These are phyloP conservation scores for Gonapodya sp. DNA, from an alignment of 192 early-diverging fungal genomes.

Conservation along the genomic window DNA sequence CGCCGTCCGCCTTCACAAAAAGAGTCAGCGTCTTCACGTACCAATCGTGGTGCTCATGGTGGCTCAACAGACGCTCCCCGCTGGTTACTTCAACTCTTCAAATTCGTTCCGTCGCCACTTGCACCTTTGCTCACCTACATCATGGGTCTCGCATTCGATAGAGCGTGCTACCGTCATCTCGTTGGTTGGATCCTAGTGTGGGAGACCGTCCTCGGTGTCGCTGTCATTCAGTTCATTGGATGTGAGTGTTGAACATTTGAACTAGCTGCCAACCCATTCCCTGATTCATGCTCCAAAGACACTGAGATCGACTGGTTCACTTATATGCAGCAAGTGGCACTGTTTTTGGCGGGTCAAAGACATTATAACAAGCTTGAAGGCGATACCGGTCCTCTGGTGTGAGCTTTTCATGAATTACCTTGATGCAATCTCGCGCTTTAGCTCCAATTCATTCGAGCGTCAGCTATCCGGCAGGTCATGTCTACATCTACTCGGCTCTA, in stretches of 20 bases:
- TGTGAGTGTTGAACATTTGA: not conserved
- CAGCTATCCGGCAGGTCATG: conserved; percentile 87
- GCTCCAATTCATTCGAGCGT: too few species aligned
- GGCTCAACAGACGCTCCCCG: too few species aligned
- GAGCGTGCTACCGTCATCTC: not conserved
- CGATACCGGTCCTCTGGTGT: conserved; percentile 89
- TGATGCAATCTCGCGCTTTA: too few species aligned
- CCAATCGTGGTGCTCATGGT: too few species aligned
- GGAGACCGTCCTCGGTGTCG: not conserved
- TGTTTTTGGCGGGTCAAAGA: conserved; percentile 69
- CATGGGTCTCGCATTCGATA: not conserved
- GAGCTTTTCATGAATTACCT: too few species aligned
- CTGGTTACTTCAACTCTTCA: too few species aligned
- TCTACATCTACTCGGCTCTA: conserved; percentile 73
- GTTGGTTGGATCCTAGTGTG: not conserved
- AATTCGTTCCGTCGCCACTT: not conserved
- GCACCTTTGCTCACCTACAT: not conserved
- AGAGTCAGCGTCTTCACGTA: too few species aligned
- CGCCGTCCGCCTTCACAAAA: too few species aligned
- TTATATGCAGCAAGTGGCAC: conserved; percentile 87
- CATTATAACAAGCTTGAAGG: conserved; percentile 72
- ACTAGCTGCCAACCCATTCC: not conserved
- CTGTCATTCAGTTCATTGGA: not conserved
- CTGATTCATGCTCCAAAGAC: conserved; percentile 21
- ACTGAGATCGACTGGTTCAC: conserved; percentile 96